Evolutionary conservation across 805 yeast genomes (phyloP).

Genomic region (Lachancea quebecensis): DNA sequence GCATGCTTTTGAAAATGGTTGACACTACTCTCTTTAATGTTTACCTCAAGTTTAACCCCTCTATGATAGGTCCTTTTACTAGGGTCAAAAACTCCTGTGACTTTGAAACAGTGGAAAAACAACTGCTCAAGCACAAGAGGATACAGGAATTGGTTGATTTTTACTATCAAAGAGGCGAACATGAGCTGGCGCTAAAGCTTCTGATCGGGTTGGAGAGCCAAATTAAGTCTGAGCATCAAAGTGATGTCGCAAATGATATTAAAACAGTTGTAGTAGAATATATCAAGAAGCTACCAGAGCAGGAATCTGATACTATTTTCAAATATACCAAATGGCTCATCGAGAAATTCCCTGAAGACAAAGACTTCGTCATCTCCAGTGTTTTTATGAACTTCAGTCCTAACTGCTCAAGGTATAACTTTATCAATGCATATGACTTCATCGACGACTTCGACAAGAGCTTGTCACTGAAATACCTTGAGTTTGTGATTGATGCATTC

Average conservation of each 20-base stretch:
- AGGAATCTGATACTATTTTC: conserved; percentile 47
- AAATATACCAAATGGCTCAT: conserved; percentile 45
- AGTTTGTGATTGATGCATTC: conserved; percentile 40
- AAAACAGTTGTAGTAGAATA: conserved; percentile 38
- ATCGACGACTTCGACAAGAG: conserved; percentile 30
- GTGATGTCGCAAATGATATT: conserved; percentile 12
- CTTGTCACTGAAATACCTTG: conserved; percentile 43
- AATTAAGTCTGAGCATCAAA: conserved; percentile 4
- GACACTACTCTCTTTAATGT: conserved; percentile 77
- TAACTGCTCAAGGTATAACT: conserved; percentile 53
- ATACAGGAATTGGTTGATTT: conserved; percentile 72
- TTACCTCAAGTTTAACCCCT: conserved; percentile 60
- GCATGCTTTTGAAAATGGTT: conserved; percentile 40
- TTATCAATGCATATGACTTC: conserved; percentile 45
- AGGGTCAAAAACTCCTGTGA: conserved; percentile 73
- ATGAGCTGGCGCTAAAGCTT: conserved; percentile 59
- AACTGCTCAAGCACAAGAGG: conserved; percentile 42
- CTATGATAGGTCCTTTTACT: conserved; percentile 75
- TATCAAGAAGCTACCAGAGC: conserved; percentile 46
- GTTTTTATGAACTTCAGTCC: conserved; percentile 63
- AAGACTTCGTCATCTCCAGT: conserved; percentile 33
- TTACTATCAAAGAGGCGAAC: conserved; percentile 55
- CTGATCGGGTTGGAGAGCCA: conserved; percentile 32
- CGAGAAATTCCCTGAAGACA: conserved; percentile 30
- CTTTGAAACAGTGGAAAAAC: conserved; percentile 49